These are phyloP conservation scores for Emydomyces testavorans DNA, from an alignment of 2,329 filamentous ascomycete genomes.

Conservation along the genomic window DNA sequence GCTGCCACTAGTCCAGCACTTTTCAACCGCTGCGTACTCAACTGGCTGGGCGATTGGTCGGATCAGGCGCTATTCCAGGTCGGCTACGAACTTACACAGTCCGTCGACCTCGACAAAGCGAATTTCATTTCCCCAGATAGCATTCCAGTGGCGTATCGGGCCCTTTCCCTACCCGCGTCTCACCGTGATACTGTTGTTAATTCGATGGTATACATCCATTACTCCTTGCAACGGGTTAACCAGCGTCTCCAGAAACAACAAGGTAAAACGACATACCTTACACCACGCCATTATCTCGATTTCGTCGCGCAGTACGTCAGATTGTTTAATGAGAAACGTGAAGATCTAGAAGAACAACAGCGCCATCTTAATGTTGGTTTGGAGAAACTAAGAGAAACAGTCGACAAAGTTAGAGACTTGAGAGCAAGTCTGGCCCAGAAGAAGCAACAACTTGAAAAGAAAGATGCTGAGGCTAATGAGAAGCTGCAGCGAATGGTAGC, in stretches of 20 bases:
- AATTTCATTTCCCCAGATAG: constrained; percentile 80
- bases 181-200: constrained; percentile 92
- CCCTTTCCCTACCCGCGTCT: constrained; percentile 69
- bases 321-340: constrained; percentile 94
- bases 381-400: constrained; percentile 91
- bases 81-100: constrained; percentile 85
- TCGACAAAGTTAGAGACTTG: constrained; percentile 91
- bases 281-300: constrained; percentile 91
- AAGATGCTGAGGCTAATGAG: constrained; percentile 91
- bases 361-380: constrained; percentile 95
- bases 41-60: constrained; percentile 99
- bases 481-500: constrained; percentile 96
- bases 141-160: constrained; percentile 84
- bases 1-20: constrained; percentile 93
- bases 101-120: constrained; percentile 83
- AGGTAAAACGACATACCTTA: constrained; percentile 83
- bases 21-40: constrained; percentile 98
- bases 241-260: constrained; percentile 79
- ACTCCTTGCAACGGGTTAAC: constrained; percentile 87
- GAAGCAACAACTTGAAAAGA: constrained; percentile 82
- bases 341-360: constrained; percentile 96
- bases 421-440: constrained; percentile 85
- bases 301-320: constrained; percentile 97
- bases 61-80: constrained; percentile 98
- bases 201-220: constrained; percentile 97